These are phyloP conservation scores for Clarkia xantiana DNA, from an alignment of 345 rosid genomes.

Conservation along the genomic window DNA sequence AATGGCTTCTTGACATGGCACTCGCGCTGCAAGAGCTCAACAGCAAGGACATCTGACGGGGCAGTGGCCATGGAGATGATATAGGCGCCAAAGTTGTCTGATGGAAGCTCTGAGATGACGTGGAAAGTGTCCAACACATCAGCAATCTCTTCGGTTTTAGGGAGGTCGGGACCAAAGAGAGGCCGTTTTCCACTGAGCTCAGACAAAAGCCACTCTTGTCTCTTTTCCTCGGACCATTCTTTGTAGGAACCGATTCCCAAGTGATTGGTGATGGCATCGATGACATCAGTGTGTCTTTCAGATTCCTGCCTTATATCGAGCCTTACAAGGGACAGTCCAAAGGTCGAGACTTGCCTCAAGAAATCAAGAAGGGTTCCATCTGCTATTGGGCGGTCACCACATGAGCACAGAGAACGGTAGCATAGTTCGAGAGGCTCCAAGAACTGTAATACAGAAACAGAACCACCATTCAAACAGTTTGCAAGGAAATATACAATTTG, in stretches of 20 bases:
- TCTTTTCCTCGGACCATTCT: conserved; percentile 77
- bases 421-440: conserved; percentile 98
- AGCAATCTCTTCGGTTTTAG: conserved; percentile 79
- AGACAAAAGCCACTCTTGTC: conserved; percentile 84
- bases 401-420: conserved; percentile 69
- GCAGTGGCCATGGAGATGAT: conserved; percentile 94
- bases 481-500: background rate
- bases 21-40: conserved; percentile 91
- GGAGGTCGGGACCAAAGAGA: conserved; percentile 85
- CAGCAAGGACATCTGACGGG: conserved; percentile 87
- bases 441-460: conserved; percentile 29
- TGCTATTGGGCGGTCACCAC: conserved; percentile 85
- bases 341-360: conserved; percentile 88
- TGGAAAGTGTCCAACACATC: conserved; percentile 80
- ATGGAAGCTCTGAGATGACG: conserved; percentile 72
- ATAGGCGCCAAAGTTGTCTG: conserved; percentile 81
- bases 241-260: conserved; percentile 66
- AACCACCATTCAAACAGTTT: background rate
- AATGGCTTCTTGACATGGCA: conserved; percentile 65
- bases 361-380: conserved; percentile 98
- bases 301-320: conserved; percentile 95
- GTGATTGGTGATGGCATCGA: conserved; percentile 78
- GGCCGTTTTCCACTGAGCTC: conserved; percentile 91
- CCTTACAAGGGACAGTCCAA: conserved; percentile 88
- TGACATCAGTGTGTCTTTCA: conserved; percentile 80